Evolutionary conservation across 345 rosid genomes (phyloP), one percentile per base, ranked within the genome.

Genomic region (Acer campestre): DNA sequence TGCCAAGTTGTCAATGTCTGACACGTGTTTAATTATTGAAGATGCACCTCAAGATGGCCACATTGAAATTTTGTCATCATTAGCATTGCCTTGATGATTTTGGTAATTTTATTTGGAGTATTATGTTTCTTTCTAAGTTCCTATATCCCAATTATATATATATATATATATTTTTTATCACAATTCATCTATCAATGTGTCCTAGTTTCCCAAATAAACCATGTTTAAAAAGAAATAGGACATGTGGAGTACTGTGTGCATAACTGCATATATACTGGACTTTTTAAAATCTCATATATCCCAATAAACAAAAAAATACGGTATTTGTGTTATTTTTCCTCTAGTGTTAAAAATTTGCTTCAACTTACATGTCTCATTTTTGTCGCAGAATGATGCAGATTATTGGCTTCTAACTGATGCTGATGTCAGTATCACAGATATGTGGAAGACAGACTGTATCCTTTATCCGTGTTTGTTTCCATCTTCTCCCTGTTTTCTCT

Each of bases 361-460:
- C 40, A 55, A 51, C 59, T 53, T 20, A 22, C 65, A 55, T 63
- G n/a, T 77, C 8, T 70, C 51, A 25, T 44, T 38, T 58, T 46
- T 78, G 61, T 78, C 85, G 87, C 93, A 96, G 99, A 90, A 89
- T 74, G 91, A 89, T 79, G 81, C 89, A 7, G 98, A 91, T 85
- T 96, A 96, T 84, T 96, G 98, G 98, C 91, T 96, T 77, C 88
- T 88, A 75, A 91, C 99, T 16, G 94, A 88, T 67, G 89, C 86
- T 29, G 97, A 86, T 63, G 85, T 92, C 71, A 94, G 98, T 89
- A 91, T 96, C 82, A 91, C 99, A 2, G 98, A 96, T 83, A 86
- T 90, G 78, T 96, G 99, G 99, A 93, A 88, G 85, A 82, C 92
- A 22, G 97, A 91, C 77, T 65, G 99, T 96, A 94, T 96, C 97